A percentile compares a stretch with the other conserved stretches of the same genome.
Evolutionary conservation across 768 basidiomycete species (phyloP).

Genomic region (Tubosaeta sp.): DNA sequence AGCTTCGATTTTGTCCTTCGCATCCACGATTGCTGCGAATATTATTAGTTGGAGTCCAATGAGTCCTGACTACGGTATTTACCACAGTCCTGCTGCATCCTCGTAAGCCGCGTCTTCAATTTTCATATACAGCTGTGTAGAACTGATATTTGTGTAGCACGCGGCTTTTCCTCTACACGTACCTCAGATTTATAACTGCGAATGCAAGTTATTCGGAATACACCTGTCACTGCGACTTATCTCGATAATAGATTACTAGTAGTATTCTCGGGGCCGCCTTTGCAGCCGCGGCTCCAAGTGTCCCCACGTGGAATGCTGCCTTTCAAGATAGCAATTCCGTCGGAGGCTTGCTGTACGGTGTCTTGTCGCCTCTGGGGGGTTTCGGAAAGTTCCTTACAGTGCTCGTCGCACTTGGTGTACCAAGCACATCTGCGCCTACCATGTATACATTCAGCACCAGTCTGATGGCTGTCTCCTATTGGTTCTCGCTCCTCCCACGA

Average conservation of each 20-base stretch:
- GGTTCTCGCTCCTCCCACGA: constrained; percentile 39
- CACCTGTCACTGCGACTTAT: neutral
- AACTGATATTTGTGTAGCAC: constrained; percentile 19
- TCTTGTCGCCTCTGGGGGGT: constrained; percentile 36
- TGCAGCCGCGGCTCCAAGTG: constrained; percentile 36
- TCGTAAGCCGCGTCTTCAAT: constrained; percentile 39
- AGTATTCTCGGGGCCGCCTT: constrained; percentile 47
- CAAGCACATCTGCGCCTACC: constrained; percentile 53
- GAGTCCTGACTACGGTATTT: constrained; percentile 47
- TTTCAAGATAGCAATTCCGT: constrained; percentile 28
- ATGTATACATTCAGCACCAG: constrained; percentile 54
- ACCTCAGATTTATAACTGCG: constrained; percentile 41
- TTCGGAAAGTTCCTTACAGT: constrained; percentile 48
- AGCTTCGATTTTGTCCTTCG: constrained; percentile 38
- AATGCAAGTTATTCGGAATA: constrained; percentile 28
- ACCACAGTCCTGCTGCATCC: constrained; percentile 51
- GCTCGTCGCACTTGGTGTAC: constrained; percentile 49
- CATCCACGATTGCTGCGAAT: constrained; percentile 42
- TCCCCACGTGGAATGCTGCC: constrained; percentile 37
- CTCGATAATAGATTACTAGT: constrained; percentile 29
- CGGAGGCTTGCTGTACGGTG: constrained; percentile 40
- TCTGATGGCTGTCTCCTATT: constrained; percentile 35
- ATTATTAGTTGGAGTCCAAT: constrained; percentile 42
- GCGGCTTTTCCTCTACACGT: constrained; percentile 43
- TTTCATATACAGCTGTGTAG: neutral